Evolutionary conservation across 2,329 filamentous ascomycete genomes (phyloP).

Genomic region (Bertia moriformis): DNA sequence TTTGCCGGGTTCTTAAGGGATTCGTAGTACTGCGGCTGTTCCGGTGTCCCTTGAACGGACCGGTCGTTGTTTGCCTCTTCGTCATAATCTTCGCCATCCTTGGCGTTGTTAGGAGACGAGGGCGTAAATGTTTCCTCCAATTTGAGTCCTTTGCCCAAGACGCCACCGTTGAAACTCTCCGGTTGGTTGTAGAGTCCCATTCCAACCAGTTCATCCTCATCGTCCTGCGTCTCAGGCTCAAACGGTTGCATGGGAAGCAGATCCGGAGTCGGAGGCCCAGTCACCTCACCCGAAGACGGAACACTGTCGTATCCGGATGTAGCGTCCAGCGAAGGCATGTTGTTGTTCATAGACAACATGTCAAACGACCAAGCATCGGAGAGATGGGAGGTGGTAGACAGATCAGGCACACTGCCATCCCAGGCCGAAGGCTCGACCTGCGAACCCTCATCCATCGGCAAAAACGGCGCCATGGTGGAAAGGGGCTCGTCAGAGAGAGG

Average conservation of each 20-base stretch:
- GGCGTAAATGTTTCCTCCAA: neutral
- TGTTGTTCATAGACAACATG: neutral
- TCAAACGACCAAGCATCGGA: neutral
- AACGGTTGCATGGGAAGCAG: neutral
- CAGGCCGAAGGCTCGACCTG: neutral
- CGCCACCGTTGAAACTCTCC: neutral
- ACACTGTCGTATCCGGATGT: neutral
- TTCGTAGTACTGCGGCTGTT: neutral
- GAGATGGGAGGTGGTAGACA: neutral
- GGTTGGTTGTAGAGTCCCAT: neutral
- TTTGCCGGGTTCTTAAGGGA: neutral
- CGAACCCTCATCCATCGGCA: neutral
- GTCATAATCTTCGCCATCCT: neutral
- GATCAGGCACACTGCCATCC: neutral
- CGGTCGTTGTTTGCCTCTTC: neutral
- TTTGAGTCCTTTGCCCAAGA: neutral
- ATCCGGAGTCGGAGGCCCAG: neutral
- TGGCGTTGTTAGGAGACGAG: neutral
- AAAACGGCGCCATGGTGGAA: too few relatives aligned
- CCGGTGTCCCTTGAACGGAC: neutral
- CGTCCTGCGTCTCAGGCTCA: neutral
- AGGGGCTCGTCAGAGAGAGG: too few relatives aligned
- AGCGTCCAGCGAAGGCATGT: neutral
- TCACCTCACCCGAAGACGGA: neutral
- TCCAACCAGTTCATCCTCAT: slow-evolving; percentile 1